Base-by-base conservation (phyloP, 495 filamentous ascomycete species). In the Podospora didyma region DNA sequence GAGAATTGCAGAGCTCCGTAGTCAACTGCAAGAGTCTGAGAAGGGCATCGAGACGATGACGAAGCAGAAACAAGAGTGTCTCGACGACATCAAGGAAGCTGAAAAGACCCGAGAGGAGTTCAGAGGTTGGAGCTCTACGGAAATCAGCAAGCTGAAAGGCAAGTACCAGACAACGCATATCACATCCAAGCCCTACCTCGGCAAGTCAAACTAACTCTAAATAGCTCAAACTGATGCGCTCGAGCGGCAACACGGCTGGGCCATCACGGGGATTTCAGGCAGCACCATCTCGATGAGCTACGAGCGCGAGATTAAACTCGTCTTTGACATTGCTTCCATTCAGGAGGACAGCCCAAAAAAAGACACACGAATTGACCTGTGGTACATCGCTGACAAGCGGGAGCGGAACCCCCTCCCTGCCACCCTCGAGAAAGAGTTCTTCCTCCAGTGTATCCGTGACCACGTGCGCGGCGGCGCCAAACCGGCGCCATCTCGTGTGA, bases 81-180 rank as follows among this genome's bases (percentile, higher is more conserved):
- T 82, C 19, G 79, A 80, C 4, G 89, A 92, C 31, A 97, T 96
- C 53, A 78, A 82, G 51, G 86, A 92, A 61, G 90, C 93, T 0
- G 91, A 97, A 64, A 86, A 85, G 54, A 76, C 95, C 35, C 83
- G 87, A 59, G 90, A 96, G 68, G 86, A 94, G 62, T 96, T 87
- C 68, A 82, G 92, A 17, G 92, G 94, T 20, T 96, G 92, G 89
- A 94, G 85, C 57, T 79, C 85, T 26, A 81, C 76, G 17, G 94
- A 97, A 67, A 86, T 97, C 53, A 76, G 71, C 51, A 77, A 77
- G 22, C 74, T 93, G 7, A 89, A 92, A 78, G 79, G 88, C 90
- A 73, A 63, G 79, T 62, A 34, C 11, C 31, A 14, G 35, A 16
- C 51, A 28, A 12, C 14, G 42, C 19, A 58, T 44, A 14, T 17